Evolutionary conservation across 2,329 filamentous ascomycete genomes (phyloP).

Genomic region (Xylaria polymorpha): DNA sequence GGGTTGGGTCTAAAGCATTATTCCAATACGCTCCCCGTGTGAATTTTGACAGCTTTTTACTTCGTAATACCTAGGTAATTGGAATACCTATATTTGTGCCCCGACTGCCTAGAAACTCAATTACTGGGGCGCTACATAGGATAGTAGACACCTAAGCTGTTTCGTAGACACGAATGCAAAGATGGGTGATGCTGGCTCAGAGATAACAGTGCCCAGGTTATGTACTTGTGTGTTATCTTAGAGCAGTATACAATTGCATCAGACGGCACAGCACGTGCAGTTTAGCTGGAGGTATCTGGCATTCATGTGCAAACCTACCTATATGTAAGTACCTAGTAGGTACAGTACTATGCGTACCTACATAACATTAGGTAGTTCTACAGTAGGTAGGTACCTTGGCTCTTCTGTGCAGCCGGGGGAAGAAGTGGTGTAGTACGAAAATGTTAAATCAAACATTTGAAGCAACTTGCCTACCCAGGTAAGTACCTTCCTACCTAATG

Average conservation of each 20-base stretch:
- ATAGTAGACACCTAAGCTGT: background rate
- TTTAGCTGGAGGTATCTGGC: background rate
- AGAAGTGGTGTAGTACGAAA: background rate
- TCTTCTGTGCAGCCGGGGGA: too few species aligned
- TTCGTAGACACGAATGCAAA: too few species aligned
- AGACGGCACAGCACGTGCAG: background rate
- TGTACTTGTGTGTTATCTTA: background rate
- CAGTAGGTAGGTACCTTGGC: too few species aligned
- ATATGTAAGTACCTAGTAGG: background rate
- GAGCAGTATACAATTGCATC: background rate
- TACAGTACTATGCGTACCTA: too few species aligned
- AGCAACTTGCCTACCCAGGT: background rate
- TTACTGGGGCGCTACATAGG: background rate
- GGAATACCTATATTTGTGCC: slow-evolving; percentile 2
- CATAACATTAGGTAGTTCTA: too few species aligned
- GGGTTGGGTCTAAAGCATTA: background rate
- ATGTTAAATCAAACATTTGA: background rate
- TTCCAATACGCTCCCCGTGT: background rate
- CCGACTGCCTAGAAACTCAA: background rate
- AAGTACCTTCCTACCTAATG: too few species aligned
- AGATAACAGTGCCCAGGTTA: background rate
- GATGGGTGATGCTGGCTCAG: background rate
- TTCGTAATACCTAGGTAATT: background rate
- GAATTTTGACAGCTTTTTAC: background rate
- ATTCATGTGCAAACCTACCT: background rate